Base-by-base conservation (phyloP, 768 basidiomycete species). In the Amanita pseudoporphyria region DNA sequence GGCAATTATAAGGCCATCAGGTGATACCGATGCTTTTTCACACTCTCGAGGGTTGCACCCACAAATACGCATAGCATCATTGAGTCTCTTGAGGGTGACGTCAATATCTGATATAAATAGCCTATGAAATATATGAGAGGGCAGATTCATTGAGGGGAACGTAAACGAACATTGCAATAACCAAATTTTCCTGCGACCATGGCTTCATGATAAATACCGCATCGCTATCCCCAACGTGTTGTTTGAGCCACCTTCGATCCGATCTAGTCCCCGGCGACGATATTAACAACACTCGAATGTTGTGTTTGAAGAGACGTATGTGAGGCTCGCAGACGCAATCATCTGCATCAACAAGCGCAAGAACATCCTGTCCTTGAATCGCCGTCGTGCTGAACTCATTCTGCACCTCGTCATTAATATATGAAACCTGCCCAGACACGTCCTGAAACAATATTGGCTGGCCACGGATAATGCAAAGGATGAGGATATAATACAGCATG, bases 1-100 rank as follows among this genome's bases (percentile, higher is more conserved):
- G n/a, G n/a, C n/a, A n/a, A n/a, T n/a, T n/a, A n/a, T n/a, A n/a
- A 52, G 44, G n/a, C 5, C 16, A 3, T 1, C 6, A 21, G 19
- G 9, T 13, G 53, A 45, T 32, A 32, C 22, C 18, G 53, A 42
- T 3, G 50, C 50, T 45, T 3, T 3, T 40, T 52, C 30, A 33
- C 52, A 54, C 45, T n/a, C 24, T 47, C 53, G 44, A 47, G 53
- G 36, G 31, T 46, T 39, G 41, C 44, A 19, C 19, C 53, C 53
- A 22, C 52, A 49, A 36, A 53, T 33, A 26, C 44, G 1, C 32
- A 38, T 12, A 18, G 36, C 35, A 13, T 41, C 38, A 9, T 31
- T 45, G 38, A 55, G 13, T 36, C 24, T 46, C 47, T 38, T 36
- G 35, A 55, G 52, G 30, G 52, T 31, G 22, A 52, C 44, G 42